phyloP scores from a whole-genome alignment of 257 asterid genomes.

The Osmanthus fragrans region DNA sequence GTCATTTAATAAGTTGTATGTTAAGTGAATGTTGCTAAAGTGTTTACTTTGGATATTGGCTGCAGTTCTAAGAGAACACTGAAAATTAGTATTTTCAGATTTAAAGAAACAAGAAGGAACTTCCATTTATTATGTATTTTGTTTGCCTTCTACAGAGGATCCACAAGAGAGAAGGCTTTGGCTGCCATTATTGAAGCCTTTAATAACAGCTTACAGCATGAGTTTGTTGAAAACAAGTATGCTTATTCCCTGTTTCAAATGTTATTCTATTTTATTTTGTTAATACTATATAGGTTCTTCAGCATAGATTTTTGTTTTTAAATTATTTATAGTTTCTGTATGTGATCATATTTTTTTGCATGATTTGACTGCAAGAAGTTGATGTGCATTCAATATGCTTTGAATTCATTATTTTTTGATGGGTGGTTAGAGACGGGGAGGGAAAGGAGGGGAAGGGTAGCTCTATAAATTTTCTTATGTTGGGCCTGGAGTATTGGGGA shows the following conservation, averaged over 20 bases:
- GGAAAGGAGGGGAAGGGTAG: background rate
- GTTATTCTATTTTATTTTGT: background rate
- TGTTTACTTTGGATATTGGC: background rate
- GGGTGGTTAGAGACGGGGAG: background rate
- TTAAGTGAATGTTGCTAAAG: background rate
- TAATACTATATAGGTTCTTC: background rate
- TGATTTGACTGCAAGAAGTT: background rate
- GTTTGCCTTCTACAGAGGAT: slow-evolving; percentile 57
- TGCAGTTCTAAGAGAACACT: background rate
- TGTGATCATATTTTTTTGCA: background rate
- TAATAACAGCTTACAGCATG: slow-evolving; percentile 66
- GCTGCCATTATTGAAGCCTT: slow-evolving; percentile 68
- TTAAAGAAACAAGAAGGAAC: background rate
- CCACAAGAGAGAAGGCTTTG: slow-evolving; percentile 89
- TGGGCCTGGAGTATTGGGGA: background rate
- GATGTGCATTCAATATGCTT: background rate
- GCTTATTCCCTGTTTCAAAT: slow-evolving; percentile 1
- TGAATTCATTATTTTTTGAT: background rate
- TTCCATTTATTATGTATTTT: background rate
- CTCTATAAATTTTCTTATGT: background rate
- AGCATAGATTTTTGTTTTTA: background rate
- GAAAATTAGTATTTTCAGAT: background rate
- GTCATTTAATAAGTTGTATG: background rate
- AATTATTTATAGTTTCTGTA: background rate
- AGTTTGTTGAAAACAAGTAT: slow-evolving; percentile 77